phyloP scores from a whole-genome alignment of 768 basidiomycete species.

The Lentinula lateritia region DNA sequence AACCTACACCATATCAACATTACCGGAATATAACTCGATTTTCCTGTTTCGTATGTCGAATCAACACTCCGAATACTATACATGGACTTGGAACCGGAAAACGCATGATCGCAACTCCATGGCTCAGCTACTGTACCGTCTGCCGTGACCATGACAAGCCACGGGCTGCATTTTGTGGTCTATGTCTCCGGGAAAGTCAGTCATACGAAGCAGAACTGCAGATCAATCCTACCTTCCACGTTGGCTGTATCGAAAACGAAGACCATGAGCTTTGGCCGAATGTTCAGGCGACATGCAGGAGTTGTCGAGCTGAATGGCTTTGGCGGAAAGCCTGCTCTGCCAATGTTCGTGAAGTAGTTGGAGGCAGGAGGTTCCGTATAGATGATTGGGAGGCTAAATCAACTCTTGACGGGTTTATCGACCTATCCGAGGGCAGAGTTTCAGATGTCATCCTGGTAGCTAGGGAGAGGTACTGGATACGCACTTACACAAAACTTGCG shows the following conservation, averaged over 20 bases:
- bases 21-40: conserved; percentile 50
- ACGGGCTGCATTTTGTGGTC: conserved; percentile 49
- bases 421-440: conserved; percentile 66
- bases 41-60: conserved; percentile 63
- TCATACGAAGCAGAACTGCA: conserved; percentile 25
- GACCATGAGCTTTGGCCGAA: conserved; percentile 65
- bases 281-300: conserved; percentile 62
- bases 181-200: conserved; percentile 64
- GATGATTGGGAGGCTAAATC: conserved; percentile 51
- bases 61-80: conserved; percentile 51
- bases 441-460: conserved; percentile 54
- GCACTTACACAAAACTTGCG: conserved; percentile 55
- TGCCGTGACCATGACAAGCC: conserved; percentile 64
- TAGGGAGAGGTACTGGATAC: conserved; percentile 69
- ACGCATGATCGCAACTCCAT: conserved; percentile 33
- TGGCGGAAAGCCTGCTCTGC: conserved; percentile 26
- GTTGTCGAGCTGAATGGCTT: conserved; percentile 61
- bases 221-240: conserved; percentile 23
- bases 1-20: conserved; percentile 51
- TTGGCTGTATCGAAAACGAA: conserved; percentile 63
- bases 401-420: conserved; percentile 65
- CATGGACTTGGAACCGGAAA: conserved; percentile 49
- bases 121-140: conserved; percentile 41
- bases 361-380: conserved; percentile 9
- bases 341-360: neutral